Conservation (phyloP, 2,329 filamentous ascomycete species). For the Neoascochyta sp. region DNA sequence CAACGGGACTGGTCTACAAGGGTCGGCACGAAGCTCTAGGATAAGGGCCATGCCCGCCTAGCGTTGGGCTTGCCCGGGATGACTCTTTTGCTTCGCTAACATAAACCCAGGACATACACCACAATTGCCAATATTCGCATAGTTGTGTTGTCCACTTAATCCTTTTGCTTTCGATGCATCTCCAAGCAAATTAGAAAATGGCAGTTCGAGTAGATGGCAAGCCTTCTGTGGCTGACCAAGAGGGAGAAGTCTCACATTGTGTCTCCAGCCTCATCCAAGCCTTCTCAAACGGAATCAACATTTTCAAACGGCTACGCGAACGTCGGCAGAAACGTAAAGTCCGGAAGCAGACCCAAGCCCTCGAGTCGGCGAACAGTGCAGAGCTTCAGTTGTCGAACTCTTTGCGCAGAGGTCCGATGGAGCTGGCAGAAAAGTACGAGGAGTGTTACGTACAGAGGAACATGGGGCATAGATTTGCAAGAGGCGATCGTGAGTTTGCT, state of each 20-base stretch:
- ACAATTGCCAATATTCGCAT: constrained; percentile 9
- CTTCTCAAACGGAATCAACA: constrained; percentile 45
- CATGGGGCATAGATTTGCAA: constrained; percentile 40
- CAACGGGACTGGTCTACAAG: constrained; percentile 8
- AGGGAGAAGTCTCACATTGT: constrained; percentile 31
- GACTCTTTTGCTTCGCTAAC: constrained; percentile 26
- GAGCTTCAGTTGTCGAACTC: constrained; percentile 42
- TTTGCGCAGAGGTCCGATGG: constrained; percentile 41
- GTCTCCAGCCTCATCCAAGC: constrained; percentile 44
- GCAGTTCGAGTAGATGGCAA: constrained; percentile 17
- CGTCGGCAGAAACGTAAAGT: constrained; percentile 31
- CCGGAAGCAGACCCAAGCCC: constrained; percentile 15
- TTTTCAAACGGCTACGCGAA: constrained; percentile 43
- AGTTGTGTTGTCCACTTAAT: constrained; percentile 12
- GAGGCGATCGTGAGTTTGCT: constrained; percentile 44
- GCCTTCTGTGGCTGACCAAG: constrained; percentile 14
- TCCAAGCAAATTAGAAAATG: constrained; percentile 18
- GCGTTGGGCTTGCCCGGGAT: constrained; percentile 17
- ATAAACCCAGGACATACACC: constrained; percentile 15
- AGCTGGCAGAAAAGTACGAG: constrained; percentile 44
- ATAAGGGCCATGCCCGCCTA: constrained; percentile 27
- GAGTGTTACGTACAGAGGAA: constrained; percentile 28
- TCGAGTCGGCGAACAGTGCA: constrained; percentile 23
- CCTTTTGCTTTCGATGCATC: constrained; percentile 5
- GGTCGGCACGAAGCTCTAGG: constrained; percentile 22